A percentile compares a stretch with the other conserved stretches of the same genome.
Conservation (phyloP, 1,284 basidiomycete genomes). For the Mycosarcoma maydis region DNA sequence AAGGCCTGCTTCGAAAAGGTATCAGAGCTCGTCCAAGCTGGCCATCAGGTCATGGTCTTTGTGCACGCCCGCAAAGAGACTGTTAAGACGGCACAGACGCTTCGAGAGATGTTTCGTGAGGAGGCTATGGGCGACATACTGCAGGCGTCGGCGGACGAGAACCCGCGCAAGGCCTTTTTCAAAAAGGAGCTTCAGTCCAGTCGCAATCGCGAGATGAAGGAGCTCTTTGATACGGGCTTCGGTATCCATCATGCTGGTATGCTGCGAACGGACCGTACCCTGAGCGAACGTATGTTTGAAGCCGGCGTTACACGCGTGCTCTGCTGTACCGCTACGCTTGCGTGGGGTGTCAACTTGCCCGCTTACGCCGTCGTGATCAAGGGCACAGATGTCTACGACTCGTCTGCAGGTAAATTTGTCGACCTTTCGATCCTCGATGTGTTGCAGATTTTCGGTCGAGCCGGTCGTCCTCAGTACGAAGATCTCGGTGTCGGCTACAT, state of each 20-base stretch:
- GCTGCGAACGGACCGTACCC: slow-evolving; percentile 90
- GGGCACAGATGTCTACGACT: slow-evolving; percentile 89
- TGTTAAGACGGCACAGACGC: slow-evolving; percentile 86
- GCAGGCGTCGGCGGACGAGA: slow-evolving; percentile 51
- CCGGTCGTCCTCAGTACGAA: slow-evolving; percentile 95
- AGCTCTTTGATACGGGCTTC: slow-evolving; percentile 90
- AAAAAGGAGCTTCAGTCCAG: slow-evolving; percentile 81
- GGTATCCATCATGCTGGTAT: slow-evolving; percentile 99
- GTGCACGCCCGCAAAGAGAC: slow-evolving; percentile 99
- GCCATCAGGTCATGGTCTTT: slow-evolving; percentile 99
- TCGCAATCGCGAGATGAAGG: slow-evolving; percentile 95
- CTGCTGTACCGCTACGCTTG: slow-evolving; percentile 96
- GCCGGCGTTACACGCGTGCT: slow-evolving; percentile 89
- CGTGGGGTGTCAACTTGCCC: slow-evolving; percentile 99
- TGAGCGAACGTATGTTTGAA: slow-evolving; percentile 96
- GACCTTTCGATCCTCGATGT: slow-evolving; percentile 96
- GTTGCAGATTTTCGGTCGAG: slow-evolving; percentile 93
- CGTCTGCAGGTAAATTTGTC: slow-evolving; percentile 73
- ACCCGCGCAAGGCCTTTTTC: slow-evolving; percentile 69
- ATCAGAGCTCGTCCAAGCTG: slow-evolving; percentile 55
- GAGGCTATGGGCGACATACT: slow-evolving; percentile 83
- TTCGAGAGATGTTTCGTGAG: slow-evolving; percentile 81
- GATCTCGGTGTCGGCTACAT: slow-evolving; percentile 96
- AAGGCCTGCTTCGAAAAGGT: slow-evolving; percentile 86
- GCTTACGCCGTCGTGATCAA: slow-evolving; percentile 98